phyloP scores from a whole-genome alignment of 2,329 filamentous ascomycete genomes.

The Tolypocladium album region DNA sequence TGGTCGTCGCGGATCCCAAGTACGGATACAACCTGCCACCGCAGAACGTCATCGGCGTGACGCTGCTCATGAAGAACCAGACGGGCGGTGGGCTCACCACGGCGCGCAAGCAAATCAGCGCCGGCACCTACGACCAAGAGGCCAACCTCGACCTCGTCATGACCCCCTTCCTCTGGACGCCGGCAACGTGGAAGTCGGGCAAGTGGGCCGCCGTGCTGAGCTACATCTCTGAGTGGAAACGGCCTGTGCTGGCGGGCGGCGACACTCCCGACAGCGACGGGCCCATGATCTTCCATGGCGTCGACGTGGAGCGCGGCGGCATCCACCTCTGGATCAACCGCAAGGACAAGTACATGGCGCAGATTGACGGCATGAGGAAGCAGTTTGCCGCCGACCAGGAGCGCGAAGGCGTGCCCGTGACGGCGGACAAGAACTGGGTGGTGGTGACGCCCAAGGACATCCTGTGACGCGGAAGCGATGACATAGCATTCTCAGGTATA shows the following conservation, averaged over 20 bases:
- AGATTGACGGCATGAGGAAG: slow-evolving; percentile 26
- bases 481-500: not conserved
- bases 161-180: slow-evolving; percentile 30
- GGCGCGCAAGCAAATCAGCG: slow-evolving; percentile 27
- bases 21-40: slow-evolving; percentile 34
- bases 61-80: slow-evolving; percentile 21
- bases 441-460: slow-evolving; percentile 28
- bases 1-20: slow-evolving; percentile 31
- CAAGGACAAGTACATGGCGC: slow-evolving; percentile 19
- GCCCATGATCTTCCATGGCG: slow-evolving; percentile 33
- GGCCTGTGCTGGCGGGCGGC: slow-evolving; percentile 28
- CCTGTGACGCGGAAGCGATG: slow-evolving; percentile 7
- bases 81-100: slow-evolving; percentile 19
- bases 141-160: slow-evolving; percentile 27
- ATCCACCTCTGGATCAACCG: slow-evolving; percentile 31
- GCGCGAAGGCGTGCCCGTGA: slow-evolving; percentile 23
- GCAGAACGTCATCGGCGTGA: slow-evolving; percentile 32
- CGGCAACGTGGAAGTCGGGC: slow-evolving; percentile 31
- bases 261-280: slow-evolving; percentile 32
- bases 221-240: slow-evolving; percentile 32
- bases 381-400: slow-evolving; percentile 21
- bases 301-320: slow-evolving; percentile 28
- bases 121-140: slow-evolving; percentile 21
- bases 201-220: slow-evolving; percentile 32
- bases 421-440: slow-evolving; percentile 34